Base-by-base conservation (phyloP, 805 yeast species). In the fission yeast (Schizosaccharomyces pombe) region DNA sequence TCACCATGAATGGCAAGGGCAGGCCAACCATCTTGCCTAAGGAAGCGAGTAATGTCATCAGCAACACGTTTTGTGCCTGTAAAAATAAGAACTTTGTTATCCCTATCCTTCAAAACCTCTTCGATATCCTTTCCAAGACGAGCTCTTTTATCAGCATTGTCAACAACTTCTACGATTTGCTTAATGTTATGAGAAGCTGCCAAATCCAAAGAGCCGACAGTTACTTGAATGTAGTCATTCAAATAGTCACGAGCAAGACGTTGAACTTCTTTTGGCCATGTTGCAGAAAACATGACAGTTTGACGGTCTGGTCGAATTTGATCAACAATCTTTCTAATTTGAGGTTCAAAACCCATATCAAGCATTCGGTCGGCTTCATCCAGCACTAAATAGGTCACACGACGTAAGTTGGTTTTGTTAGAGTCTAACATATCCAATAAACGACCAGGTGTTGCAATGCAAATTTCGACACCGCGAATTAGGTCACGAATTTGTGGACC, bases 331-430 rank as follows among this genome's bases (percentile, higher is more conserved):
- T 89, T 89, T 76, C 98, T 81, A 70, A 91, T 91, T 77, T 89
- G 97, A 62, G 97, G 97, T 75, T 91, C 98, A 70, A 91, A 91
- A 69, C 98, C 98, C 98, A 91, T 91, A 75, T 91, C 98, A 72
- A 91, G 79, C 98, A 91, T 91, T 76, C 98, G 84, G 72, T 91
- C 98, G 65, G 98, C 98, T 78, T 91, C 98, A 71, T 91, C 98
- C 64, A 91, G 76, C 58, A 91, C 97, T 68, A 91, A 76, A 72
- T 91, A 91, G 55, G 97, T 91, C 59, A 91, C 95, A 74, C 97
- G 84, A 68, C 84, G 80, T 65, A 91, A 76, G 72, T 89, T 91
- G 57, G 97, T 91, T 74, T 83, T 87, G 64, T 91, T 89, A 59
- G 82, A 74, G 72, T 91, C 97, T 64, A 91, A 77, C 94, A 91